Base-by-base conservation (phyloP, 345 rosid genomes). In the Lenwebbia sp. region DNA sequence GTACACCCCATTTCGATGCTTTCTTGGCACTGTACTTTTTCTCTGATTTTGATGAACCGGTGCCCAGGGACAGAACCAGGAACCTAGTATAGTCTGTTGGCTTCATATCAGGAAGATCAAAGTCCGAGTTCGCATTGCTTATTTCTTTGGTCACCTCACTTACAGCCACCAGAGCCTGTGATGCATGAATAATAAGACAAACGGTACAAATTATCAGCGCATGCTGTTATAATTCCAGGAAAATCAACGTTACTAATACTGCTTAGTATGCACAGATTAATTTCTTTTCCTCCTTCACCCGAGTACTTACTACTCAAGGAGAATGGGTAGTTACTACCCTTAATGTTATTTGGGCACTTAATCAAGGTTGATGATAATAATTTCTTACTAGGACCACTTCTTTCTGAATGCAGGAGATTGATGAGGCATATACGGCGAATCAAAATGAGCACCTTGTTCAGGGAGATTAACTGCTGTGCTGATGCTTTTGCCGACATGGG, bases 51-150 rank as follows among this genome's bases (percentile, higher is more conserved):
- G 87, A 76, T 3, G 88, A 26, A 4, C 93, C 92, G 0, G 92
- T 92, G 52, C 94, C 94, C 9, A 91, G 26, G 1, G 93, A 92
- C 12, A 91, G 54, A 0, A 92, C 92, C 54, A 92, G 51, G 81
- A 88, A 88, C 51, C 89, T 86, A 12, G 56, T 28, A 13, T 89
- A 91, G 33, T 91, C 94, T 49, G 33, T 86, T 19, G 92, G 87
- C 55, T 90, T 86, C 58, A 85, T 84, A 3, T 70, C 78, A 70
- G 47, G 47, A 70, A 87, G 53, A 25, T 75, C 86, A 87, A 87
- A 90, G 41, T 87, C 90, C 2, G 82, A 23, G 37, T 30, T 89
- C 6, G 84, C 86, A 2, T 55, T 13, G 19, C 10, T 87, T 44
- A 90, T 89, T 50, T 87, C 89, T 30, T 89, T 92, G 26, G 88